Conservation (phyloP, 179 eudicot species). For the Gypsophila paniculata region DNA sequence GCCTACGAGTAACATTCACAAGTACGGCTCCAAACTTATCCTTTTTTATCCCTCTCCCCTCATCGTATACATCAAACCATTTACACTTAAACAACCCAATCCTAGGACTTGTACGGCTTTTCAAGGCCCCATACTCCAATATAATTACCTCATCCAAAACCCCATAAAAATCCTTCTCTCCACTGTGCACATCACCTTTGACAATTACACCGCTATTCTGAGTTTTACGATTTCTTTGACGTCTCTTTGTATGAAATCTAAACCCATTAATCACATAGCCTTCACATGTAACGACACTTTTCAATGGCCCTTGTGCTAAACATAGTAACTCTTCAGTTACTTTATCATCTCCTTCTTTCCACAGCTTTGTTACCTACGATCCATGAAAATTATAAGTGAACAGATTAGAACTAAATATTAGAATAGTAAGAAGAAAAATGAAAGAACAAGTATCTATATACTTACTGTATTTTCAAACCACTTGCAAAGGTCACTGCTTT, state of each 20-base stretch:
- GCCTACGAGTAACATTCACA: background rate
- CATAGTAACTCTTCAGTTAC: constrained; percentile 5
- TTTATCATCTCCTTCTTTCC: no score
- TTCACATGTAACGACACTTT: constrained; percentile 5
- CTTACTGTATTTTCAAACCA: no score
- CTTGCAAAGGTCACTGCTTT: no score
- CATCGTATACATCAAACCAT: constrained; percentile 5
- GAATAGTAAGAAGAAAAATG: no score
- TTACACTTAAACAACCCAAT: constrained; percentile 10
- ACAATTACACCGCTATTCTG: constrained; percentile 17
- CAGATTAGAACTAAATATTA: no score
- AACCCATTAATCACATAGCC: constrained; percentile 24
- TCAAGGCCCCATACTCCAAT: background rate
- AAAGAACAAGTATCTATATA: no score
- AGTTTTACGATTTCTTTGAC: background rate
- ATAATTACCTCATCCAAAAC: background rate
- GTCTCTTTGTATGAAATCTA: constrained; percentile 10
- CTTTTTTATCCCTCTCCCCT: background rate
- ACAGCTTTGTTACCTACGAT: no score
- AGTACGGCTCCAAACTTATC: constrained; percentile 1
- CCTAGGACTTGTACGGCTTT: background rate
- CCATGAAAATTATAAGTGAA: no score
- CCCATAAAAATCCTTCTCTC: background rate
- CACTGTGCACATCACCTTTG: background rate
- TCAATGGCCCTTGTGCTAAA: constrained; percentile 6